Conservation (phyloP, 169 alveolate species). For the Cryptosporidium felis region DNA sequence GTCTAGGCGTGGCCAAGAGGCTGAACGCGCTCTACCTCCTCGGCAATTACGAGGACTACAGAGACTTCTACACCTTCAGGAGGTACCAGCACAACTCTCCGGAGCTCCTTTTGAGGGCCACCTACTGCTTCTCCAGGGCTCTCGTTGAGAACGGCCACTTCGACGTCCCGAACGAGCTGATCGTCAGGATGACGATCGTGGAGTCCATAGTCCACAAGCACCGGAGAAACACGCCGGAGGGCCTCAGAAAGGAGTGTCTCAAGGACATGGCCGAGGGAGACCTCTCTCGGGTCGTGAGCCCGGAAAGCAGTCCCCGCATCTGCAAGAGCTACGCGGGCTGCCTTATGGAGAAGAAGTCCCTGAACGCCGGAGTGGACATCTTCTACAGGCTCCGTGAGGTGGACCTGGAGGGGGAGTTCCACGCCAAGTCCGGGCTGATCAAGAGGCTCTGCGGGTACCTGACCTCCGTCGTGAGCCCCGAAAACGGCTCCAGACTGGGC, state of each 20-base stretch:
- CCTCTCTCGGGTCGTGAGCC: background rate
- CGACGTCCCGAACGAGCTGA: conserved; percentile 26
- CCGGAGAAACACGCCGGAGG: background rate
- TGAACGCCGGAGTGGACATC: background rate
- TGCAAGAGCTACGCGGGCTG: conserved; percentile 19
- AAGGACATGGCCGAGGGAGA: background rate
- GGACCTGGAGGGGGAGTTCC: conserved; percentile 38
- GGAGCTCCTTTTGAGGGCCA: conserved; percentile 1
- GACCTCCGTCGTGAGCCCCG: background rate
- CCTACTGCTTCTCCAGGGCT: conserved; percentile 25
- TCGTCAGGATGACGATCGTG: background rate
- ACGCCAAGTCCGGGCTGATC: conserved; percentile 5
- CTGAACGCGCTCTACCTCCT: background rate
- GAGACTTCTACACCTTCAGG: background rate
- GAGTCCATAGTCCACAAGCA: background rate
- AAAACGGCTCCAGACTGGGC: background rate
- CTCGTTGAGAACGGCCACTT: background rate
- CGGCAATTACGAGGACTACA: background rate
- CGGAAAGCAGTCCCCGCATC: background rate
- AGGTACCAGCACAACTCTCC: background rate
- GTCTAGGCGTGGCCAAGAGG: background rate
- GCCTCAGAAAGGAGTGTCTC: background rate
- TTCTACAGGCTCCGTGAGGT: background rate
- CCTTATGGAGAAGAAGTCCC: background rate
- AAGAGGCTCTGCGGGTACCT: conserved; percentile 6